phyloP scores from a whole-genome alignment of 345 rosid genomes.

The Kandelia obovata region DNA sequence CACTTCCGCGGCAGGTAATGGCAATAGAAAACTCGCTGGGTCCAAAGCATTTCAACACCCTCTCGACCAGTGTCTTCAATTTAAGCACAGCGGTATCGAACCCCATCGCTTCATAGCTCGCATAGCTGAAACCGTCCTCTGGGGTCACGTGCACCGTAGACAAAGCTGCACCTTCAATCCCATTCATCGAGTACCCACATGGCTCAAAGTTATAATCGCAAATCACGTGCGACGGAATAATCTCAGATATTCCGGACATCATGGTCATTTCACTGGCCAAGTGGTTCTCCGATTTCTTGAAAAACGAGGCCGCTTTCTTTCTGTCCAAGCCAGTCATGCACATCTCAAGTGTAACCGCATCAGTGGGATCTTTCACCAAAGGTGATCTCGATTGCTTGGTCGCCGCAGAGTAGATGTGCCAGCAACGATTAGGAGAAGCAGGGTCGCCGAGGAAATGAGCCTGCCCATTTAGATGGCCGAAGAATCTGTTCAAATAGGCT shows the following conservation, averaged over 20 bases:
- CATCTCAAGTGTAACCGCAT: slow-evolving; percentile 53
- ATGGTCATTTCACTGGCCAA: slow-evolving; percentile 53
- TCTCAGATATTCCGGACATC: slow-evolving; percentile 50
- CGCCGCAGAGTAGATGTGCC: slow-evolving; percentile 66
- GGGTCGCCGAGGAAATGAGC: slow-evolving; percentile 53
- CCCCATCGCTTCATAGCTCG: slow-evolving; percentile 72
- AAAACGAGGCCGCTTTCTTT: slow-evolving; percentile 51
- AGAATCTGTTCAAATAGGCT: slow-evolving; percentile 42
- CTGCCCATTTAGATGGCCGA: slow-evolving; percentile 32
- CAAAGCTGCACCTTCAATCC: slow-evolving; percentile 42
- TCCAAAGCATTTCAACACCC: slow-evolving; percentile 51
- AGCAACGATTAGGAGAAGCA: slow-evolving; percentile 29
- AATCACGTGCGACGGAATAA: slow-evolving; percentile 57
- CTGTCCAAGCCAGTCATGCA: slow-evolving; percentile 75
- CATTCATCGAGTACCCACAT: slow-evolving; percentile 82
- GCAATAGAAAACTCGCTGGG: slow-evolving; percentile 62
- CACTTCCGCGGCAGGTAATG: slow-evolving; percentile 27
- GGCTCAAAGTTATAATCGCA: slow-evolving; percentile 77
- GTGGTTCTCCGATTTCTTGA: slow-evolving; percentile 32
- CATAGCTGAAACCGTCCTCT: slow-evolving; percentile 76
- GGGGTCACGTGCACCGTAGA: slow-evolving; percentile 88
- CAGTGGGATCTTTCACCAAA: slow-evolving; percentile 3
- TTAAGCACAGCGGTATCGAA: slow-evolving; percentile 36
- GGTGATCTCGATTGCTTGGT: slow-evolving; percentile 7
- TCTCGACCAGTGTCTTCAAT: slow-evolving; percentile 36